Evolutionary conservation across 148 eudicot genomes (phyloP).

Genomic region (Pharnaceum exiguum): DNA sequence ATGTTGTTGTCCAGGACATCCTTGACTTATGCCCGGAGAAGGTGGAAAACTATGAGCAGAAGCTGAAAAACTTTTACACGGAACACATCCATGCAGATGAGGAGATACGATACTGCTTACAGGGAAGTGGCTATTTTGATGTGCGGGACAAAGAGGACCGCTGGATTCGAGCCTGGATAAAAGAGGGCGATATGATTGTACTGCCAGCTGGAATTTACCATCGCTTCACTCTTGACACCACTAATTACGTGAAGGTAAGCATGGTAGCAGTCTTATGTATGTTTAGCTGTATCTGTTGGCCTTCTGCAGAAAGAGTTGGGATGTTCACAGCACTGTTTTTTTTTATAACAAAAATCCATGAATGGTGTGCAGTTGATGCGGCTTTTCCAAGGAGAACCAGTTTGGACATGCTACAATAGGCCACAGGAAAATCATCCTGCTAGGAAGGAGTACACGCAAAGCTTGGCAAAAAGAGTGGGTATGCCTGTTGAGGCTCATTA

Average conservation of each 20-base stretch:
- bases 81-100: constrained; percentile 93
- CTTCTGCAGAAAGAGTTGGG: not conserved
- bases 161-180: constrained; percentile 82
- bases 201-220: constrained; percentile 96
- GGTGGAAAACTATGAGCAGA: constrained; percentile 87
- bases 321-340: too few relatives aligned
- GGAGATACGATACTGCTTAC: constrained; percentile 92
- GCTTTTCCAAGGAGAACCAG: constrained; percentile 80
- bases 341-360: too few relatives aligned
- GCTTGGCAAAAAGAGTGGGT: constrained; percentile 30
- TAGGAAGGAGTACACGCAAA: constrained; percentile 59
- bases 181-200: constrained; percentile 73
- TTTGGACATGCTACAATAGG: constrained; percentile 74
- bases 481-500: constrained; percentile 53
- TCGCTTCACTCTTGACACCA: constrained; percentile 83
- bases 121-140: constrained; percentile 91
- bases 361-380: constrained; percentile 65
- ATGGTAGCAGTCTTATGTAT: not conserved
- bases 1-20: constrained; percentile 51
- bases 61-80: constrained; percentile 79
- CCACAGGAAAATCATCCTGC: constrained; percentile 87
- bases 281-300: too few relatives aligned
- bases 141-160: constrained; percentile 83
- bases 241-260: constrained; percentile 79
- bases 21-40: constrained; percentile 88